A percentile compares a stretch with the other conserved stretches of the same genome.
These are phyloP conservation scores for Cichorium intybus DNA, from an alignment of 140 eudicot genomes.

Conservation along the genomic window DNA sequence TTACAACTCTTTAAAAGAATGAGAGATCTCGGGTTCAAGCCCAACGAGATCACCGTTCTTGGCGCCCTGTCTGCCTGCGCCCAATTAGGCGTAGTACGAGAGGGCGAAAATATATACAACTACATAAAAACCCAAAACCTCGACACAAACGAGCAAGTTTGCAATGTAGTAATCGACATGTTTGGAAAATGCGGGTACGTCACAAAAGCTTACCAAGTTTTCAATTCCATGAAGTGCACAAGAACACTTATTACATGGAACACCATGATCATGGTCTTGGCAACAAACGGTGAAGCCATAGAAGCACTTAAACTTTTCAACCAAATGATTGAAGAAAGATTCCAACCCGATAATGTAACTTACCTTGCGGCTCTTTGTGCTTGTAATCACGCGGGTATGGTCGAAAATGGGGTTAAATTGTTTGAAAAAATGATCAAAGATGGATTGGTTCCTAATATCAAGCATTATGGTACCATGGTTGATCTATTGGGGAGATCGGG, in stretches of 20 bases:
- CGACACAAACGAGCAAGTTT: constrained; percentile 63
- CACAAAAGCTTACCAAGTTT: constrained; percentile 56
- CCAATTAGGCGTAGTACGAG: constrained; percentile 58
- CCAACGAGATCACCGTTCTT: constrained; percentile 70
- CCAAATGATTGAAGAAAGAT: constrained; percentile 36
- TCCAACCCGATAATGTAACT: constrained; percentile 53
- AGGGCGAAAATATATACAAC: constrained; percentile 48
- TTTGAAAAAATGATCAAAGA: constrained; percentile 46
- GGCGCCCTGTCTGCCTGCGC: constrained; percentile 82
- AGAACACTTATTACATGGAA: constrained; percentile 68
- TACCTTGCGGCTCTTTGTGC: constrained; percentile 73
- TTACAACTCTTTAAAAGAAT: constrained; percentile 50
- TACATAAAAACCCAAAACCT: constrained; percentile 32
- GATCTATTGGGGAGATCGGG: constrained; percentile 90
- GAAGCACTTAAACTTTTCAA: constrained; percentile 56
- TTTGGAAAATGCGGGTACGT: constrained; percentile 82
- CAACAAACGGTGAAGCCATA: constrained; percentile 61
- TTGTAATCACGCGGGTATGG: constrained; percentile 89
- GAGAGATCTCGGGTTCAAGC: constrained; percentile 37
- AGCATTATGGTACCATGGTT: constrained; percentile 87
- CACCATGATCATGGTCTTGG: constrained; percentile 85
- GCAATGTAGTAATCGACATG: constrained; percentile 85
- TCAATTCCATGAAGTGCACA: constrained; percentile 49
- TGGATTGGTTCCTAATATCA: constrained; percentile 52
- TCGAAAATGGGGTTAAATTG: constrained; percentile 62